Conservation (phyloP, 2,329 filamentous ascomycete species). For the Penicillium sp. region DNA sequence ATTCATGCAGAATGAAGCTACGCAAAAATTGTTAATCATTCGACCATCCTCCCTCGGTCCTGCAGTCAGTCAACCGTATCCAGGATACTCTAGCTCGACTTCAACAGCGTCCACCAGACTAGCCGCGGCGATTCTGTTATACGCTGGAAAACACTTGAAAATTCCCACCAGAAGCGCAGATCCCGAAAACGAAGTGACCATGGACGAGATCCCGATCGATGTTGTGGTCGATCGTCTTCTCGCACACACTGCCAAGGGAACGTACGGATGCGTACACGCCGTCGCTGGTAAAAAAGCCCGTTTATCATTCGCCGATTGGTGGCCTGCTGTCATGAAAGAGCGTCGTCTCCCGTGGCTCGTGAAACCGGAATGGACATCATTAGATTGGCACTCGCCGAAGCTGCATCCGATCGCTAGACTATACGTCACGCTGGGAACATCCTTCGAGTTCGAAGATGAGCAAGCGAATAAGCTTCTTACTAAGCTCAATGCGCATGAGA, state of each 20-base stretch:
- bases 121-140: neutral
- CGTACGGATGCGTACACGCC: constrained; percentile 1
- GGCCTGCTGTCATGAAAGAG: neutral
- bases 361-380: neutral
- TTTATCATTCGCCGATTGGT: neutral
- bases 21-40: neutral
- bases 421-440: neutral
- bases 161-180: neutral
- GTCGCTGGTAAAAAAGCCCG: neutral
- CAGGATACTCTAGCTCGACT: neutral
- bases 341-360: neutral
- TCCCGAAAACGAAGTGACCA: neutral
- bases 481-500: neutral
- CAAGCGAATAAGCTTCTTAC: neutral
- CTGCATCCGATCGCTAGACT: neutral
- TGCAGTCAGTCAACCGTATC: neutral
- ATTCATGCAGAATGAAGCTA: neutral
- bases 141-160: neutral
- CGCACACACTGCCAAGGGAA: neutral
- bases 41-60: constrained; percentile 6
- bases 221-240: constrained; percentile 6
- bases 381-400: neutral
- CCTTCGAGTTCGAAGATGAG: neutral
- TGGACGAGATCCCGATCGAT: constrained; percentile 6
- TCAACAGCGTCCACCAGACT: neutral